A percentile compares a stretch with the other conserved stretches of the same genome.
Conservation (phyloP, 768 basidiomycete genomes). For the Daedalea quercina region DNA sequence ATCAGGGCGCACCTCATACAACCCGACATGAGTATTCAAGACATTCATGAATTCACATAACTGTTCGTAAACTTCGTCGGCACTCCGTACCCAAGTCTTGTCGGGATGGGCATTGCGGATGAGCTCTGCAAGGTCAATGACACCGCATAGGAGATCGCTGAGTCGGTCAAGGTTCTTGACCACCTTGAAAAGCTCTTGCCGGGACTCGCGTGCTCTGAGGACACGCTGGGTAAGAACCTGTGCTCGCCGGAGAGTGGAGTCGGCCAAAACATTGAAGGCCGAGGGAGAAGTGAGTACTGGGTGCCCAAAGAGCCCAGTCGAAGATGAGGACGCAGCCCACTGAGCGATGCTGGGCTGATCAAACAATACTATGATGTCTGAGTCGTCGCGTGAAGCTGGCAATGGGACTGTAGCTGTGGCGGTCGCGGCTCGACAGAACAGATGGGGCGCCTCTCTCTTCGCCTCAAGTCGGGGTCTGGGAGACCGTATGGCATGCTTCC, state of each 20-base stretch:
- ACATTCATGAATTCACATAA: constrained; percentile 98
- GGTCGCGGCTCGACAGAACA: constrained; percentile 22
- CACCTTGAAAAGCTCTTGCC: constrained; percentile 71
- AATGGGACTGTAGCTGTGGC: constrained; percentile 39
- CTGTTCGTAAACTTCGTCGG: constrained; percentile 83
- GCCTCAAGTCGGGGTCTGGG: constrained; percentile 37
- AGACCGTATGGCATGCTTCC: constrained; percentile 25
- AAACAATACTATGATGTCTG: constrained; percentile 60
- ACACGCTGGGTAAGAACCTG: constrained; percentile 82
- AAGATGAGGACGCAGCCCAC: constrained; percentile 35
- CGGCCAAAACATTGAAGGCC: constrained; percentile 65
- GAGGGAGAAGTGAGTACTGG: constrained; percentile 61
- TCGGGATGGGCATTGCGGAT: constrained; percentile 93
- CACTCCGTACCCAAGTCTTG: constrained; percentile 70
- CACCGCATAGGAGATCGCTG: constrained; percentile 92
- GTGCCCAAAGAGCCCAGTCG: constrained; percentile 85
- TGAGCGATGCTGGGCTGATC: constrained; percentile 48
- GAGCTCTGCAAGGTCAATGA: constrained; percentile 94
- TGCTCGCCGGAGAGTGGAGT: constrained; percentile 76
- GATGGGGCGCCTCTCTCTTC: constrained; percentile 15
- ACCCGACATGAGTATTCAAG: constrained; percentile 86
- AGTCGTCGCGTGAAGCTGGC: constrained; percentile 61
- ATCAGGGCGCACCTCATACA: constrained; percentile 70
- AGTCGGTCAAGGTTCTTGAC: constrained; percentile 96
- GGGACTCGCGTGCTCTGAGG: constrained; percentile 61